Evolutionary conservation across 306 rosid genomes (phyloP).

Genomic region (Lathyrus oleraceus): DNA sequence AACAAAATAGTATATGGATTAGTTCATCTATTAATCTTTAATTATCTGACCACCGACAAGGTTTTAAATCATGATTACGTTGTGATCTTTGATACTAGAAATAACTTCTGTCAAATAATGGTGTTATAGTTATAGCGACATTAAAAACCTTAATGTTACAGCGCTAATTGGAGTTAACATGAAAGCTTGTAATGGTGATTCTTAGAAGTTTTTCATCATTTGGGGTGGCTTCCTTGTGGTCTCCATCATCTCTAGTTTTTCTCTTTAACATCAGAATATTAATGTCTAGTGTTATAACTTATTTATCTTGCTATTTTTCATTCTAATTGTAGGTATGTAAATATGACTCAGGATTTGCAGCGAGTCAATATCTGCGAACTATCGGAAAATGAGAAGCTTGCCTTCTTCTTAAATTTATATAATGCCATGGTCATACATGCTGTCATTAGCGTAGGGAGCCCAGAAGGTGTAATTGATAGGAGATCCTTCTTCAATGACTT

Average conservation of each 20-base stretch:
- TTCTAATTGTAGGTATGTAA: slow-evolving; percentile 65
- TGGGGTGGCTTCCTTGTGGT: background rate
- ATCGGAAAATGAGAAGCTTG: slow-evolving; percentile 66
- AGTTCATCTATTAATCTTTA: background rate
- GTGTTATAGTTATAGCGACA: background rate
- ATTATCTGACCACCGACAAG: background rate
- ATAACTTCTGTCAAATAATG: background rate
- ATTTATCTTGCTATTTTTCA: slow-evolving; percentile 10
- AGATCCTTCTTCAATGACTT: slow-evolving; percentile 77
- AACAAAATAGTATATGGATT: background rate
- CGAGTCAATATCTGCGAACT: slow-evolving; percentile 67
- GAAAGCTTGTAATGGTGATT: slow-evolving; percentile 2
- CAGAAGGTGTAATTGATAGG: slow-evolving; percentile 75
- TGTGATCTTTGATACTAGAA: background rate
- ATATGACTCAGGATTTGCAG: slow-evolving; percentile 72
- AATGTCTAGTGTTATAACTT: background rate
- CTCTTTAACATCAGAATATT: background rate
- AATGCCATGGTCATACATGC: slow-evolving; percentile 98
- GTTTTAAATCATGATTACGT: background rate
- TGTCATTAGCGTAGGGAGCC: slow-evolving; percentile 61
- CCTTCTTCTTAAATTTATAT: slow-evolving; percentile 86
- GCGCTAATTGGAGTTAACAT: background rate
- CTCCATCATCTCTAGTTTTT: background rate
- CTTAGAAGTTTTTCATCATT: background rate
- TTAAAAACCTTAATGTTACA: background rate